Evolutionary conservation across 768 basidiomycete genomes (phyloP), one percentile per base, ranked within the genome.

Genomic region (Tephrocybe rancida): DNA sequence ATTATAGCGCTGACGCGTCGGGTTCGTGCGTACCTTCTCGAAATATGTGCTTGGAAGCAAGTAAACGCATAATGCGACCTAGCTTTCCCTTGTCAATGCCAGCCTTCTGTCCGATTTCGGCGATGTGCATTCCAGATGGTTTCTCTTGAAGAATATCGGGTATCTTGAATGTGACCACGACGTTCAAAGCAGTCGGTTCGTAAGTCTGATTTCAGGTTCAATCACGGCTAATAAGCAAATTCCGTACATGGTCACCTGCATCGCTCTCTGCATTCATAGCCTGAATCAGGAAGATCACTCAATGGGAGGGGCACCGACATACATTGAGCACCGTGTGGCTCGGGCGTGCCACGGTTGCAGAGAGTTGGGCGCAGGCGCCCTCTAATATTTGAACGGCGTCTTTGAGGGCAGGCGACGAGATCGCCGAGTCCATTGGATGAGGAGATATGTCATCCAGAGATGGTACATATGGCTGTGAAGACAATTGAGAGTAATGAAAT

Each of bases 1-100:
- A n/a, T n/a, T n/a, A n/a, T n/a, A n/a, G n/a, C n/a, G n/a, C n/a
- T n/a, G n/a, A n/a, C n/a, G n/a, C n/a, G n/a, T n/a, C 14, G 3
- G 0, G 18, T n/a, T n/a, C n/a, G 3, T 3, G 18, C 7, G 5
- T 47, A 67, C 68, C 68, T 63, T 69, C 68, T 25, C 59, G 58
- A 57, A 74, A 80, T 50, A 67, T 65, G 56, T 79, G 75, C 41
- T 68, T 74, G 8, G 73, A 67, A 13, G 73, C 70, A 4, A 80
- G 67, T 3, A 69, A 55, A 2, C 76, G 70, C 43, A 80, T 50
- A 27, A 78, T 65, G 2, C 76, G 67, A 1, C 65, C 66, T 1
- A 79, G 62, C 50, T 78, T 80, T 24, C 54, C 63, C 7, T 57
- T 52, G 18, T 77, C 65, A 7, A 77, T 52, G 3, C 71, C 66